These are phyloP conservation scores for Chlorella vulgaris DNA, from an alignment of 139 green algal species.

Conservation along the genomic window DNA sequence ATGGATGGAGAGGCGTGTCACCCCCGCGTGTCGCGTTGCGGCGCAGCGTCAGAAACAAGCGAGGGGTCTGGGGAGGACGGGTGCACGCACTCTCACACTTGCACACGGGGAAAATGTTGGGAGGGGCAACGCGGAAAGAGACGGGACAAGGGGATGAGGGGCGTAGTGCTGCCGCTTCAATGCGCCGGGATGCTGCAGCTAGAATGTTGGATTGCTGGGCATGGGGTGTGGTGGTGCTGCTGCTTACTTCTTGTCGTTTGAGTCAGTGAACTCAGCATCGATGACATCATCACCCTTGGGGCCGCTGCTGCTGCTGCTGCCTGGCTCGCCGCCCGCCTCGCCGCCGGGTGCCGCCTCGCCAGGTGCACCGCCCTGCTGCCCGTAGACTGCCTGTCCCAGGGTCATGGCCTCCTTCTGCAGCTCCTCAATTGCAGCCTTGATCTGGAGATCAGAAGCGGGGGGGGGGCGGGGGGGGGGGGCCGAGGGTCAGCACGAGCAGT, in stretches of 20 bases:
- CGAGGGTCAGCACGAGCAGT: background rate
- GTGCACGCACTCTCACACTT: background rate
- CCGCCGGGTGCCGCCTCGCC: constrained; percentile 44
- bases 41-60: too few species aligned
- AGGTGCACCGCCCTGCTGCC: constrained; percentile 51
- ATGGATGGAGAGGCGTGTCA: too few species aligned
- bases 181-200: background rate
- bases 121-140: background rate
- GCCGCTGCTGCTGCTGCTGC: constrained; percentile 39
- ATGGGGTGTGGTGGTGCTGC: background rate
- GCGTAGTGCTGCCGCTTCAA: background rate
- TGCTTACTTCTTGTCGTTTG: background rate
- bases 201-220: background rate
- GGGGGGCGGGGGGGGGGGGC: background rate
- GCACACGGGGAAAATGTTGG: background rate
- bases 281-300: constrained; percentile 85
- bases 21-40: too few species aligned
- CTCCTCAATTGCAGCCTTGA: constrained; percentile 89
- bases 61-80: too few species aligned
- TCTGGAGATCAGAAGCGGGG: constrained; percentile 47
- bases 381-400: constrained; percentile 93
- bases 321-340: constrained; percentile 32
- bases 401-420: constrained; percentile 94
- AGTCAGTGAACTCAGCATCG: constrained; percentile 79
- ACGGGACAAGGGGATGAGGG: background rate